Evolutionary conservation across 2,329 filamentous ascomycete species (phyloP), one percentile per base, ranked within the genome.

Genomic region (Aspergillus texensis): DNA sequence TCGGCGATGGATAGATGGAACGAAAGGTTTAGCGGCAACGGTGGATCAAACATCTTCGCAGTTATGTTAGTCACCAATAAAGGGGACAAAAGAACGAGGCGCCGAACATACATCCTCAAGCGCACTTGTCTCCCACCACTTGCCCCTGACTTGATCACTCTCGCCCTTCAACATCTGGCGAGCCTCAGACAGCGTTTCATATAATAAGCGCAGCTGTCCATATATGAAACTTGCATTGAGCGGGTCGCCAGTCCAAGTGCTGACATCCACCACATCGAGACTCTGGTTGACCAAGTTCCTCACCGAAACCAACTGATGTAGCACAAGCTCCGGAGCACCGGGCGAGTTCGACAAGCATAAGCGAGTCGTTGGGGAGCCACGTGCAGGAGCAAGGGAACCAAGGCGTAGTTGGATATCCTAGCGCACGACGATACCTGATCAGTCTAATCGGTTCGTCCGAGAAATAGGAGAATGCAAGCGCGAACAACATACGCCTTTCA

Each of bases 211-310:
- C 72, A 88, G 77, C 79, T 88, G 85, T 62, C 86, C 83, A 67
- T 81, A 83, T 72, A 88, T 84, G 75, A 87, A 86, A 70, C 81
- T 79, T 56, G 85, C 83, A 70, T 87, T 83, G 53, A 80, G 82
- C n/a, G 84, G 81, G 72, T 91, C 87, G 19, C 89, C 88, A 41
- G 90, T 91, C 82, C 89, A 90, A 32, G 90, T 85, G 52, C 90
- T 92, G 19, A 96, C 86, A 70, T 90, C 87, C 57, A 97, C 88
- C 54, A 96, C 88, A 76, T 96, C 92, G 66, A 97, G 86, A 62
- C 92, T 90, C 71, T 92, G 87, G 65, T 91, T 94, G 69, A 98
- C 89, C 46, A 93, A 83, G n/a, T 88, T 87, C 66, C 92, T 87
- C 14, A 95, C 86, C 12, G 86, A 81, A 24, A 88, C 88, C 58